A percentile compares a stretch with the other conserved stretches of the same genome.
These are phyloP conservation scores for Hypocrella siamensis DNA, from an alignment of 2,329 filamentous ascomycete genomes.

Conservation along the genomic window DNA sequence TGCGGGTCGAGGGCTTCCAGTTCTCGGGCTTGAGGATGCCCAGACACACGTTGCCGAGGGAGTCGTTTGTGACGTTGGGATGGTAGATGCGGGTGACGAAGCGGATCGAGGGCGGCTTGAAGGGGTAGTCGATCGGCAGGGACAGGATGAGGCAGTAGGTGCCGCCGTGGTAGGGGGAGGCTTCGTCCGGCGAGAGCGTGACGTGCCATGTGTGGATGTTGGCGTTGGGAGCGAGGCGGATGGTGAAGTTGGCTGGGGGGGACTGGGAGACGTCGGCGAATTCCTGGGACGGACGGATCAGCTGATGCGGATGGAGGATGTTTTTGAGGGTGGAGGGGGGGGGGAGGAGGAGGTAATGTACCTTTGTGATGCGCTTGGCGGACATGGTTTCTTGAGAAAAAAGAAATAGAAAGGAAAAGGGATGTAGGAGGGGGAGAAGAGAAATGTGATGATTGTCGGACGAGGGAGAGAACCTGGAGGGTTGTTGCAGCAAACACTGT, in stretches of 20 bases:
- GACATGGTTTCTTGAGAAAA: conserved; percentile 22
- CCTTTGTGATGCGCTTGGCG: conserved; percentile 29
- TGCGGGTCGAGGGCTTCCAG: conserved; percentile 80
- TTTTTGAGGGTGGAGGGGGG: background rate
- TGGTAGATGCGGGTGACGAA: conserved; percentile 91
- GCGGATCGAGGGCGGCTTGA: conserved; percentile 67
- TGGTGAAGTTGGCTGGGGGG: conserved; percentile 30
- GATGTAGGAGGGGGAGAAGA: conserved; percentile 1
- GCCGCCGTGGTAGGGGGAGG: conserved; percentile 44
- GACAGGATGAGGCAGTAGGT: conserved; percentile 56
- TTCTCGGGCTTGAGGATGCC: conserved; percentile 68
- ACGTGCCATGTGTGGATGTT: conserved; percentile 39
- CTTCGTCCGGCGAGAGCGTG: conserved; percentile 26
- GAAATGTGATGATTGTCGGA: conserved; percentile 1
- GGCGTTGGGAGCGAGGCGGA: conserved; percentile 28
- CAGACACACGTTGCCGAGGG: conserved; percentile 72
- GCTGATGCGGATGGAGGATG: background rate
- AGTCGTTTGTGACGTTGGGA: conserved; percentile 84
- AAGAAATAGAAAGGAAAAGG: no score
- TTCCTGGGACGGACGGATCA: conserved; percentile 24
- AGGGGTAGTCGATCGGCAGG: conserved; percentile 72
- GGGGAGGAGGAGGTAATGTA: no score
- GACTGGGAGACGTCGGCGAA: conserved; percentile 31
- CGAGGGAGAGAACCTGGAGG: no score
- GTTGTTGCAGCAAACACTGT: no score